Evolutionary conservation across 2,329 filamentous ascomycete species (phyloP), one percentile per base, ranked within the genome.

Genomic region (Dothideomycetidae sp.): DNA sequence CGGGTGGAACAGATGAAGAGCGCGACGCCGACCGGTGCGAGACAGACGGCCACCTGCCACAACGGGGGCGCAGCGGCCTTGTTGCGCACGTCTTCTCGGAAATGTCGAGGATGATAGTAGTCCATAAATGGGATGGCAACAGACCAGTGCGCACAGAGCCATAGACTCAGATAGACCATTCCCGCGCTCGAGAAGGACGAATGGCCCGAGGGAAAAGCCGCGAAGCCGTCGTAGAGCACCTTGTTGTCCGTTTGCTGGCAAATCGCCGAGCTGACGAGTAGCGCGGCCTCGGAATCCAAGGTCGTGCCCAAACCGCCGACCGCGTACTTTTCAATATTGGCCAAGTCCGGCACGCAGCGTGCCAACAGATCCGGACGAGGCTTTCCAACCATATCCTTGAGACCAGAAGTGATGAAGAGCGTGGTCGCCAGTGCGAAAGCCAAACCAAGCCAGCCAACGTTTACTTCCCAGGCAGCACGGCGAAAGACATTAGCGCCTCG

Each of bases 391-490:
- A 79, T 48, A 37, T 71, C 82, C 68, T 94, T 94, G 67, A 92
- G 74, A 36, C 79, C 81, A 49, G 83, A 76, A 1, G 84, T 86
- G 49, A 92, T 74, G 57, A 90, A 75, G 64, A 80, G 92, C 4
- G 80, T 70, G 2, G 72, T 66, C 3, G 77, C 74, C 5, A 84
- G 62, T 3, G 81, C 73, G 12, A 93, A 64, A 1, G 68, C 81
- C 2, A 93, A 67, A 0, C 85, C 86, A 50, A 93, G 73, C 74
- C 78, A 83, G 42, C 82, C 84, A 3, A 74, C 54, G 53, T 93
- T 83, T 56, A 82, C 75, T 57, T 93, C 86, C 84, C 86, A 93
- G 2, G 93, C 56, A 60, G 88, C 93, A 46, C 82, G 71, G 53
- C 72, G 73, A 75, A 81, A 84, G 29, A 85, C 65, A 37, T 83